Percentiles rank a stretch among this genome's conserved stretches.
These are phyloP conservation scores for Jaltomata sinuosa DNA, from an alignment of 257 asterid species.

Conservation along the genomic window DNA sequence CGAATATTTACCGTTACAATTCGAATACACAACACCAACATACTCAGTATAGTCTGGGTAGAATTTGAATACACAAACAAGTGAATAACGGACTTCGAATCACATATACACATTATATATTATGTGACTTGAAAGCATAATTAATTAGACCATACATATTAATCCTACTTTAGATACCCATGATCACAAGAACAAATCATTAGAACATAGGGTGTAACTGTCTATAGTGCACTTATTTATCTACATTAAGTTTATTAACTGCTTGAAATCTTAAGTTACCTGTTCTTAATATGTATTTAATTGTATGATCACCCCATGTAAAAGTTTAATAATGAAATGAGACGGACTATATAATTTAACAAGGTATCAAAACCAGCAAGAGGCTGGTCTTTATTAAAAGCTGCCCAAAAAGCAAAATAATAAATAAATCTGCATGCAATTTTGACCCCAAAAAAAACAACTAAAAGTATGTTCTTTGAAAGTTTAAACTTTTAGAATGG, in stretches of 20 bases:
- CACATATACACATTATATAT: not conserved
- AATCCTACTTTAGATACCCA: not conserved
- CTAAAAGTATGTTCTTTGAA: not conserved
- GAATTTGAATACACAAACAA: too few species aligned
- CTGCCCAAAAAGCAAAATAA: not conserved
- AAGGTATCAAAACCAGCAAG: not conserved
- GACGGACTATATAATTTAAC: not conserved
- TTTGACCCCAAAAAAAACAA: not conserved
- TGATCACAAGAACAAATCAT: not conserved
- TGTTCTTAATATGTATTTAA: not conserved
- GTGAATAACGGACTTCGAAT: not conserved
- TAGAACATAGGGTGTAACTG: not conserved
- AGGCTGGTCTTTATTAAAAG: not conserved
- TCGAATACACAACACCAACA: too few species aligned
- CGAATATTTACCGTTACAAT: not conserved
- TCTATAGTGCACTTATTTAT: not conserved
- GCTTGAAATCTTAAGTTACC: not conserved
- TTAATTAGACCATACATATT: not conserved
- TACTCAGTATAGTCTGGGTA: too few species aligned
- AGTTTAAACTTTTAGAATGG: not conserved
- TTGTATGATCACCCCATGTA: not conserved
- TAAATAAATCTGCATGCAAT: not conserved
- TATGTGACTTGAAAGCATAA: not conserved
- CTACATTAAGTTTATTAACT: not conserved
- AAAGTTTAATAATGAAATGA: not conserved